Conservation (phyloP, 805 yeast genomes). For the Sugiyamaella floridensis region DNA sequence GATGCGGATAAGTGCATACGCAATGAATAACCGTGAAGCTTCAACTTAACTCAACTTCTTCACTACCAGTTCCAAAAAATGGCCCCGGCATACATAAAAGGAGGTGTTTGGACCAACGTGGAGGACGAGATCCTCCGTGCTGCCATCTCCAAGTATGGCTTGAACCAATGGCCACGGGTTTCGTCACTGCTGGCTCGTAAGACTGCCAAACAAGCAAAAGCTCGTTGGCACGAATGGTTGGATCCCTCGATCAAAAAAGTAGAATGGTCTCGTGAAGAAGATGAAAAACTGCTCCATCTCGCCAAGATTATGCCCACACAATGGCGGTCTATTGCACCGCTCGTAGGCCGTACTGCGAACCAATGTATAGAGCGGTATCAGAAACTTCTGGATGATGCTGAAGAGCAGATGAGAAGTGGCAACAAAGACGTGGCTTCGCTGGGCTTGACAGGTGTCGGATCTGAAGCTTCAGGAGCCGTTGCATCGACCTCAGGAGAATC, state of each 20-base stretch:
- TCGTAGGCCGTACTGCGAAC: conserved; percentile 77
- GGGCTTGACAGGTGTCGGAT: conserved; percentile 45
- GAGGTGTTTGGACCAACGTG: conserved; percentile 82
- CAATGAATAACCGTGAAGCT: too few species aligned
- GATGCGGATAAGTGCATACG: too few species aligned
- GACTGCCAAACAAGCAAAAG: conserved; percentile 85
- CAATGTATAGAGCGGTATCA: conserved; percentile 84
- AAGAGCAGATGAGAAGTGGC: conserved; percentile 28
- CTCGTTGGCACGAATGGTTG: conserved; percentile 86
- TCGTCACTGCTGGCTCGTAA: conserved; percentile 79
- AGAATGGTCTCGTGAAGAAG: conserved; percentile 74
- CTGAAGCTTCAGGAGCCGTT: conserved; percentile 43
- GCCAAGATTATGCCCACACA: conserved; percentile 79
- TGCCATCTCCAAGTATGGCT: conserved; percentile 87
- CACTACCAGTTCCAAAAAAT: background rate
- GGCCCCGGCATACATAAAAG: conserved; percentile 55
- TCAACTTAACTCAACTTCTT: background rate
- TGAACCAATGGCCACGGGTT: conserved; percentile 91
- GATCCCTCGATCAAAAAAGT: conserved; percentile 60
- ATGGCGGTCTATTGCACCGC: conserved; percentile 85
- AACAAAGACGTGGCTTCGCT: conserved; percentile 25
- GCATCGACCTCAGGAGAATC: conserved; percentile 26
- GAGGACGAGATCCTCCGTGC: conserved; percentile 85
- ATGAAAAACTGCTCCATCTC: conserved; percentile 56
- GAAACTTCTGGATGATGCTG: conserved; percentile 51